A percentile compares a stretch with the other conserved stretches of the same genome.
These are phyloP conservation scores for Fusarium sp. DNA, from an alignment of 2,329 filamentous ascomycete species.

Conservation along the genomic window DNA sequence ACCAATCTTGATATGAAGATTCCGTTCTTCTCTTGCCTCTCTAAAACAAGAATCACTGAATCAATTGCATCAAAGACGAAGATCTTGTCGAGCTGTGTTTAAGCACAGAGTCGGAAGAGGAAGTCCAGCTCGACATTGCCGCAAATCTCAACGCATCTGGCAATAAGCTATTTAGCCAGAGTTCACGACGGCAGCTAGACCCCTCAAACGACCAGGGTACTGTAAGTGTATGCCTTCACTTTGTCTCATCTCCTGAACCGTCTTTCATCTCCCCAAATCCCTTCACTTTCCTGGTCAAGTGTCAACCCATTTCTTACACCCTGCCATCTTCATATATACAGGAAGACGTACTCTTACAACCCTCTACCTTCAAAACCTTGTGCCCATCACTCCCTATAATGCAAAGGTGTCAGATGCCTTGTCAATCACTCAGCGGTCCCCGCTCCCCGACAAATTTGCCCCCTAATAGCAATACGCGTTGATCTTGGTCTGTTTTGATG, in stretches of 20 bases:
- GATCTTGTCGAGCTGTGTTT: constrained; percentile 17
- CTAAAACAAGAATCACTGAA: background rate
- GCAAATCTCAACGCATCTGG: constrained; percentile 29
- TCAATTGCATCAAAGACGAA: constrained; percentile 22
- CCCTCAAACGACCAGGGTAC: constrained; percentile 30
- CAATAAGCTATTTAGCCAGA: constrained; percentile 31
- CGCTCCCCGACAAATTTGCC: constrained; percentile 36
- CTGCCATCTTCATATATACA: constrained; percentile 11
- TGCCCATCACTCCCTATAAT: constrained; percentile 24
- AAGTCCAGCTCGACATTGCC: constrained; percentile 20
- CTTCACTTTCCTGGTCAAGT: constrained; percentile 19
- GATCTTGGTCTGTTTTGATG: constrained; percentile 39
- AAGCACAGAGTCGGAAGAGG: constrained; percentile 12
- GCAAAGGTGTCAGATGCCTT: constrained; percentile 34
- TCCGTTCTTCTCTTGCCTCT: background rate
- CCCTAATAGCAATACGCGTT: constrained; percentile 30
- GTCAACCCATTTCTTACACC: constrained; percentile 13
- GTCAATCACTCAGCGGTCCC: constrained; percentile 36
- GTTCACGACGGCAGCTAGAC: constrained; percentile 29
- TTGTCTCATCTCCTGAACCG: constrained; percentile 11
- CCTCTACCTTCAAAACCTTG: constrained; percentile 9
- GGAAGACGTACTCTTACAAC: background rate
- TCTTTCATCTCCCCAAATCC: constrained; percentile 1
- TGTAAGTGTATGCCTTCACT: constrained; percentile 26
- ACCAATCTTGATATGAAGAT: constrained; percentile 5